Percentiles rank a stretch among this genome's conserved stretches.
These are phyloP conservation scores for Lunularia cruciata DNA, from an alignment of 225 moss, liverwort and hornwort genomes.

Conservation along the genomic window DNA sequence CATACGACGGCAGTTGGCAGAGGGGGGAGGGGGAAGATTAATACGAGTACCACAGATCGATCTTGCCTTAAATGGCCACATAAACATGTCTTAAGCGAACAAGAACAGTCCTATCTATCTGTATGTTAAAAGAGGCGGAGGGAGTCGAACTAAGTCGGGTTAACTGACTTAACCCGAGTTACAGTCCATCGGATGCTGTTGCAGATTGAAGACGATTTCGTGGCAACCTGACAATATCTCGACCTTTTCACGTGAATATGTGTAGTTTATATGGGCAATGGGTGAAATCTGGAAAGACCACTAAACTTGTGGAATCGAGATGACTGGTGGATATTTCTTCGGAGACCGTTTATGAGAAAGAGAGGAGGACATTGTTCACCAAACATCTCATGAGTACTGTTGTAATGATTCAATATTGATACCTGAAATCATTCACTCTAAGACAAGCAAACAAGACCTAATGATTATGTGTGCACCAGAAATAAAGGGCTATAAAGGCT, in stretches of 20 bases:
- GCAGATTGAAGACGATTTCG: no score
- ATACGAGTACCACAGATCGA: background rate
- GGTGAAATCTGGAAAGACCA: background rate
- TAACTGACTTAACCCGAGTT: no score
- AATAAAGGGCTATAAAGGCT: background rate
- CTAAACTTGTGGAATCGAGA: background rate
- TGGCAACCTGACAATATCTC: background rate
- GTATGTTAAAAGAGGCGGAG: no score
- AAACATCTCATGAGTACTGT: background rate
- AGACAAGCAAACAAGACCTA: background rate
- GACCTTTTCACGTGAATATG: slow-evolving; percentile 1
- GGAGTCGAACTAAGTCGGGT: no score
- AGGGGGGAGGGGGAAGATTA: no score
- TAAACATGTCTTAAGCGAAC: background rate
- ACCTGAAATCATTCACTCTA: background rate
- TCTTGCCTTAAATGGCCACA: background rate
- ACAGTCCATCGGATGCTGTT: no score
- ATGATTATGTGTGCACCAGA: background rate
- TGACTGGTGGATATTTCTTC: background rate
- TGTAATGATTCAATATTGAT: slow-evolving; percentile 14
- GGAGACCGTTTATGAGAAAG: background rate
- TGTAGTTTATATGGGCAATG: background rate
- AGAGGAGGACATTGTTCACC: background rate
- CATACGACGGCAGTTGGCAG: no score
- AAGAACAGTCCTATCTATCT: no score